Evolutionary conservation across 2,329 filamentous ascomycete species (phyloP).

Genomic region (Epichloe baconii): DNA sequence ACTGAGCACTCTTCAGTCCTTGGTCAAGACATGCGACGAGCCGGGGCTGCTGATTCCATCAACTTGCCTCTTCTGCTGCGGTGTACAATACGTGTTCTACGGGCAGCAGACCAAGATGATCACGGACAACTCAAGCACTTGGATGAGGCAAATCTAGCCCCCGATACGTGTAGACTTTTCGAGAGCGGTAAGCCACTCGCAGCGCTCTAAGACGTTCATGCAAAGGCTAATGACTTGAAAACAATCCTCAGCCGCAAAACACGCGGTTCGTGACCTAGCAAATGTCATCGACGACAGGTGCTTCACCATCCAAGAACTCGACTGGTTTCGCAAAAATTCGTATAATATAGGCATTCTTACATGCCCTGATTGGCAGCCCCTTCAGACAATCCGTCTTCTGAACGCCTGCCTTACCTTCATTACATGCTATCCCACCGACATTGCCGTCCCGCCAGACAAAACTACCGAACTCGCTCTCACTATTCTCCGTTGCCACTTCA

Average conservation of each 20-base stretch:
- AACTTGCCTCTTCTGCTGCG: slow-evolving; percentile 26
- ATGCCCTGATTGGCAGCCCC: slow-evolving; percentile 38
- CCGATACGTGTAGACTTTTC: slow-evolving; percentile 42
- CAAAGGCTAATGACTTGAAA: neutral
- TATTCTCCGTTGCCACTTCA: slow-evolving; percentile 57
- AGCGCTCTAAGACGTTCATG: neutral
- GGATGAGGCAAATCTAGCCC: slow-evolving; percentile 12
- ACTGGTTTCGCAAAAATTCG: slow-evolving; percentile 74
- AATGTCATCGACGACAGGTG: slow-evolving; percentile 29
- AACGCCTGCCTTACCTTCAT: slow-evolving; percentile 38
- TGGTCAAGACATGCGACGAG: slow-evolving; percentile 16
- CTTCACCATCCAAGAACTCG: slow-evolving; percentile 53
- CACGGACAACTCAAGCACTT: slow-evolving; percentile 7
- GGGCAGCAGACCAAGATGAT: slow-evolving; percentile 26
- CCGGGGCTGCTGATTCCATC: slow-evolving; percentile 8
- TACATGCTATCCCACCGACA: slow-evolving; percentile 34
- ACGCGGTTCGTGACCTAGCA: slow-evolving; percentile 21
- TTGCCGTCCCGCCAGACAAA: neutral
- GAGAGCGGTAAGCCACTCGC: slow-evolving; percentile 25
- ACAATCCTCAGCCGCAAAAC: slow-evolving; percentile 13
- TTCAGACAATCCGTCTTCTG: slow-evolving; percentile 42
- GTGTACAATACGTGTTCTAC: slow-evolving; percentile 40
- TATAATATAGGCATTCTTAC: slow-evolving; percentile 65
- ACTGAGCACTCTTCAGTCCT: slow-evolving; percentile 21
- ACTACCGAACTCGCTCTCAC: slow-evolving; percentile 21